Conservation (phyloP, 208 protist species). For the Blastocrithidia nonstop region DNA sequence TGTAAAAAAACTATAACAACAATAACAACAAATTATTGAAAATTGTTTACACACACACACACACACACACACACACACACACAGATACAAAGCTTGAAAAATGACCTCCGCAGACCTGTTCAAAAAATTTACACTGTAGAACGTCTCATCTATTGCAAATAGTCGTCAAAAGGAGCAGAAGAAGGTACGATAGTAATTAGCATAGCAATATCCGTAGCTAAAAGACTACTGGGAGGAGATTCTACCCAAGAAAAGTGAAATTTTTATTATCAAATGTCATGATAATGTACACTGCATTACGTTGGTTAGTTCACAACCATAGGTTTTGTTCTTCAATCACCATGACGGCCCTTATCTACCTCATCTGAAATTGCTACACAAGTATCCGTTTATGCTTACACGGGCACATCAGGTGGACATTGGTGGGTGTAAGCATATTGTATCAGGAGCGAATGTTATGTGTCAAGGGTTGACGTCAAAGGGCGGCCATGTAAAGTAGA, state of each 20-base stretch:
- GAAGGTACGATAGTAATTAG: conserved; percentile 72
- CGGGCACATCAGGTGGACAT: conserved; percentile 91
- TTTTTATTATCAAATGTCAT: conserved; percentile 89
- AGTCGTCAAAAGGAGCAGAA: conserved; percentile 80
- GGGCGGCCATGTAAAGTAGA: conserved; percentile 70
- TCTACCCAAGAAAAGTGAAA: conserved; percentile 84
- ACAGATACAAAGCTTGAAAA: too few species aligned
- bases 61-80: too few species aligned
- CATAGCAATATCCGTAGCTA: conserved; percentile 75
- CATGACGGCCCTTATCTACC: conserved; percentile 91
- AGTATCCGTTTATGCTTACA: conserved; percentile 95
- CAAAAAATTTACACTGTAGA: conserved; percentile 84
- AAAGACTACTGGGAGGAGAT: conserved; percentile 86
- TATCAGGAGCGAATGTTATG: conserved; percentile 97
- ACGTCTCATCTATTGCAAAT: conserved; percentile 79
- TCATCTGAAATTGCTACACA: conserved; percentile 91
- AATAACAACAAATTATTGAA: too few species aligned
- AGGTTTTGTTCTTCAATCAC: conserved; percentile 93
- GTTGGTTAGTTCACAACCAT: conserved; percentile 79
- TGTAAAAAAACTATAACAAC: too few species aligned
- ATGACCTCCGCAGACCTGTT: conserved; percentile 55
- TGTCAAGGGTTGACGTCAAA: conserved; percentile 92
- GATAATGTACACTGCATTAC: conserved; percentile 86
- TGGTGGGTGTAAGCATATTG: conserved; percentile 93
- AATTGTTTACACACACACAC: too few species aligned